These are phyloP conservation scores for Camelina hispida DNA, from an alignment of 345 rosid genomes.

Conservation along the genomic window DNA sequence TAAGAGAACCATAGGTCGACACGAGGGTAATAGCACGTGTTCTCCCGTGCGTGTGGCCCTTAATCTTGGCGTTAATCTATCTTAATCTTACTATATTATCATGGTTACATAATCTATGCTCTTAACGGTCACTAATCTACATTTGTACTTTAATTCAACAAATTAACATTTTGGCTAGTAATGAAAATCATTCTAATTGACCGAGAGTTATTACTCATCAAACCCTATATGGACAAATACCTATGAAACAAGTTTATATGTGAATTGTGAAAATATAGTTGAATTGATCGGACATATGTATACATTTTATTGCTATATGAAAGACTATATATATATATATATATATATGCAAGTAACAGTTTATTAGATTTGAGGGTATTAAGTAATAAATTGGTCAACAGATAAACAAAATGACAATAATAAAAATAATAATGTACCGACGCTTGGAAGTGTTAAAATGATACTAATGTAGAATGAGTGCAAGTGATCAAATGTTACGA, in stretches of 20 bases:
- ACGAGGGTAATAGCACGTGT: slow-evolving; percentile 39
- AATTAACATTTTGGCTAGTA: not conserved
- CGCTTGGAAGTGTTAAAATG: slow-evolving; percentile 33
- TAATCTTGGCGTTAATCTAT: slow-evolving; percentile 44
- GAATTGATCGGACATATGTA: not conserved
- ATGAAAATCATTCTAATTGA: not conserved
- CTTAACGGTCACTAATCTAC: slow-evolving; percentile 23
- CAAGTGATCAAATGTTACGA: slow-evolving; percentile 29
- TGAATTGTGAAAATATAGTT: not conserved
- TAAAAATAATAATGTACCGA: slow-evolving; percentile 5
- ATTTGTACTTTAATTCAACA: not conserved
- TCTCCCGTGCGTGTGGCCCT: slow-evolving; percentile 42
- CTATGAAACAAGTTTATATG: not conserved
- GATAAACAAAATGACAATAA: not conserved
- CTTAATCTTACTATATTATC: not conserved
- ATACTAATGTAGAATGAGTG: slow-evolving; percentile 30
- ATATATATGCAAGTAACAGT: not conserved
- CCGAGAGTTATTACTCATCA: not conserved
- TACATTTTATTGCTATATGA: no score
- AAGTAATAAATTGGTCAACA: not conserved
- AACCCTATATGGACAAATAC: not conserved
- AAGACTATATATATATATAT: no score
- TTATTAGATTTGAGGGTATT: no score
- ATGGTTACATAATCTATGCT: slow-evolving; percentile 35
- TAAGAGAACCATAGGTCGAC: slow-evolving; percentile 30